Evolutionary conservation across 1,284 basidiomycete species (phyloP).

Genomic region (Ganoderma meredithae): DNA sequence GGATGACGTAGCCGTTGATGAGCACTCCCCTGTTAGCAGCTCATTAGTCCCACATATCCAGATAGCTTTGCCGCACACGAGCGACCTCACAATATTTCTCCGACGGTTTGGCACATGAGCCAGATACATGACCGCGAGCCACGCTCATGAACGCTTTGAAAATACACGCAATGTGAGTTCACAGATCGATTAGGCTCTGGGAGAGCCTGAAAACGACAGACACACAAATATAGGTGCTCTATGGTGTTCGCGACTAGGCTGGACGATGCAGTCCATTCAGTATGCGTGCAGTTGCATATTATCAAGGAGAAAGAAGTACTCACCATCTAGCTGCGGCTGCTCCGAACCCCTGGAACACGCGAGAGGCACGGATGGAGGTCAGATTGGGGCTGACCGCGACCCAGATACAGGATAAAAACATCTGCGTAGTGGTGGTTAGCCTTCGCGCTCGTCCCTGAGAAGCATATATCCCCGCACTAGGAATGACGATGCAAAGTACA

Average conservation of each 20-base stretch:
- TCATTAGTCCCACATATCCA: neutral
- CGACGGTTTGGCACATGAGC: conserved; percentile 48
- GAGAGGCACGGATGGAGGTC: conserved; percentile 49
- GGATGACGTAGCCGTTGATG: conserved; percentile 50
- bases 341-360: conserved; percentile 54
- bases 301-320: no score
- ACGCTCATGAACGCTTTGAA: conserved; percentile 27
- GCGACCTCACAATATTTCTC: conserved; percentile 47
- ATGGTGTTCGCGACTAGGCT: conserved; percentile 51
- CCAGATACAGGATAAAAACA: conserved; percentile 56
- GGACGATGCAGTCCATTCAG: no score
- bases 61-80: neutral
- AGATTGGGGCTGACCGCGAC: conserved; percentile 50
- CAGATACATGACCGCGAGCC: conserved; percentile 38
- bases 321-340: conserved; percentile 41
- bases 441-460: no score
- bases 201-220: no score
- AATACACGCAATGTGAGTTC: conserved; percentile 43
- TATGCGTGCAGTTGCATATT: no score
- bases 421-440: conserved; percentile 34
- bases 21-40: conserved; percentile 41
- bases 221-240: conserved; percentile 51
- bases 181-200: conserved; percentile 50
- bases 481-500: conserved; percentile 49
- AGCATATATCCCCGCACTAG: conserved; percentile 38